Base-by-base conservation (phyloP, 2,329 filamentous ascomycete species). In the Pestalotiopsis sp. region DNA sequence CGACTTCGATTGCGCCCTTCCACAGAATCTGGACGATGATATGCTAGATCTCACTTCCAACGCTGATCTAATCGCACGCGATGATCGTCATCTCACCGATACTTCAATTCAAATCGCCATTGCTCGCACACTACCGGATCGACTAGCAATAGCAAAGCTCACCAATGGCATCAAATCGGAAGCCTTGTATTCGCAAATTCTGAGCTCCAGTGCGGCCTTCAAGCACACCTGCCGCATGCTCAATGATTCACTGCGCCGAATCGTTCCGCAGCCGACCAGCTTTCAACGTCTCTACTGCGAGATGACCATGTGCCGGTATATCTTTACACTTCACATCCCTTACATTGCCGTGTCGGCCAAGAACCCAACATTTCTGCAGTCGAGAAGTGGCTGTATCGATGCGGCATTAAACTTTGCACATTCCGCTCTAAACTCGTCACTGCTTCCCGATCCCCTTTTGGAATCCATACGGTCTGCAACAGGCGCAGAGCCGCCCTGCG, bases 291-390 rank as follows among this genome's bases (percentile, higher is more conserved):
- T 81, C 4, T 72, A 84, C 1, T 74, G 86, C 13, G 83, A 87
- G 27, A 80, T 87, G 52, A 75, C 87, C 23, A 81, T 88, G 71
- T 81, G 85, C 49, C 85, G 86, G 5, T 88, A 86, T 71, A 73
- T 90, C 4, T 79, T 86, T 4, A 80, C 83, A 0, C 81, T 91
- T 0, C 89, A 91, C 72, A 78, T 84, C 2, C 85, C 85, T 0
- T 88, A 82, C 74, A 83, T 84, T 64, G 74, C 74, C 1, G 73
- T 78, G 0, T 78, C 83, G 0, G 75, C 82, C 5, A 64, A 45
- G 25, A 78, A 85, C 2, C 76, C 82, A 1, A 71, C 77, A 3
- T 87, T 83, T 69, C 82, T 84, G 0, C 87, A 80, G 66, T 86
- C 86, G 0, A 76, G 84, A 1, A 84, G 83, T 58, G 80, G 84